A percentile compares a stretch with the other conserved stretches of the same genome.
phyloP scores from a whole-genome alignment of 108 stramenopile genomes.

The Skeletonema grethae region DNA sequence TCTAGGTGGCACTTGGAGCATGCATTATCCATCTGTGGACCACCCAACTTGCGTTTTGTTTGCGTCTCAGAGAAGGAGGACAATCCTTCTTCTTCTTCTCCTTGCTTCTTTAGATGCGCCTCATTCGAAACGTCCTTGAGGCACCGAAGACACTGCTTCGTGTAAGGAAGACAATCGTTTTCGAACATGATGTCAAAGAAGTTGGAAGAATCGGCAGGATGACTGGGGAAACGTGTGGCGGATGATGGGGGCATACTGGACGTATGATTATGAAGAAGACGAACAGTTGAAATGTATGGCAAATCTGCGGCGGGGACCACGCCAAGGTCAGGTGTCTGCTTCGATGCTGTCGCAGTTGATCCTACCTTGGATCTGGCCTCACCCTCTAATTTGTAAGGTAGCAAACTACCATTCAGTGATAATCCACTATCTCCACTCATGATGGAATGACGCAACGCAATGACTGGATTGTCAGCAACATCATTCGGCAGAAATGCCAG shows the following conservation, averaged over 20 bases:
- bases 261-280: slow-evolving; percentile 28
- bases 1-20: slow-evolving; percentile 40
- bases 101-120: slow-evolving; percentile 6
- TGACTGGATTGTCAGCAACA: slow-evolving; percentile 12
- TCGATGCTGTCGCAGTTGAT: background rate
- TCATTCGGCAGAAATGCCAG: slow-evolving; percentile 25
- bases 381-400: slow-evolving; percentile 29
- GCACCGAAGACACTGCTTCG: slow-evolving; percentile 46
- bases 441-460: slow-evolving; percentile 48
- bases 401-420: background rate
- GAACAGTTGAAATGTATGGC: slow-evolving; percentile 50
- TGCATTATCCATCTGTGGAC: slow-evolving; percentile 14
- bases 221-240: slow-evolving; percentile 10
- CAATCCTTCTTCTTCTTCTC: background rate
- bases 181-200: slow-evolving; percentile 57
- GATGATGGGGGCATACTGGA: slow-evolving; percentile 4
- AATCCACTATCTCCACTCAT: background rate
- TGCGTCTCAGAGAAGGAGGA: background rate
- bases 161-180: slow-evolving; percentile 51
- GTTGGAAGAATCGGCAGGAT: slow-evolving; percentile 46
- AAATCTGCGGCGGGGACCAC: slow-evolving; percentile 29
- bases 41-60: slow-evolving; percentile 1
- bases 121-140: slow-evolving; percentile 47
- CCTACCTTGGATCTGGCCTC: background rate
- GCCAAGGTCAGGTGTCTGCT: slow-evolving; percentile 21